phyloP scores from a whole-genome alignment of 192 early-diverging fungal genomes.

The Oehlia diaphana region DNA sequence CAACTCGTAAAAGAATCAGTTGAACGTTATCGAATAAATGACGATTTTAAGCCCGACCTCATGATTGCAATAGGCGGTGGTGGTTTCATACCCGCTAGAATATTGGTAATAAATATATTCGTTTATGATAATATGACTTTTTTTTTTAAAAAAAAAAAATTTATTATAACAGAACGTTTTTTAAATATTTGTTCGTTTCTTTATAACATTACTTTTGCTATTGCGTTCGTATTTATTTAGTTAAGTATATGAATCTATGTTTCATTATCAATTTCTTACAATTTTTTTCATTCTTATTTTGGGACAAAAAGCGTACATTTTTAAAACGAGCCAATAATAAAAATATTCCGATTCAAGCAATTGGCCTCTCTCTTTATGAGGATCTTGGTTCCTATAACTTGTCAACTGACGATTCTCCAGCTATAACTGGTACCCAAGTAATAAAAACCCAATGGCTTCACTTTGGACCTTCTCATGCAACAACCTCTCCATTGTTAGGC shows the following conservation, averaged over 20 bases:
- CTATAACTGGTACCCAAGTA: constrained; percentile 55
- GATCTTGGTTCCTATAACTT: constrained; percentile 46
- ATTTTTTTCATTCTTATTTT: background rate
- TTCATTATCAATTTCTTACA: background rate
- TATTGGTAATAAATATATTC: constrained; percentile 37
- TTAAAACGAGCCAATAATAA: constrained; percentile 64
- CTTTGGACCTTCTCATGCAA: constrained; percentile 60
- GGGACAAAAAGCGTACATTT: constrained; percentile 57
- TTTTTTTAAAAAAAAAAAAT: background rate
- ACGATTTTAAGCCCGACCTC: constrained; percentile 58
- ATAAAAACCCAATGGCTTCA: constrained; percentile 84
- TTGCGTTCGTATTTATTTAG: too few species aligned
- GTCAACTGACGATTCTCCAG: constrained; percentile 41
- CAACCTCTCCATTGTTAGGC: constrained; percentile 62
- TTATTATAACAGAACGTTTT: too few species aligned
- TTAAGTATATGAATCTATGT: too few species aligned
- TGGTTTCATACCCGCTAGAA: constrained; percentile 76
- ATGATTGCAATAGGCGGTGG: constrained; percentile 77
- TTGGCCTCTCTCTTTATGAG: constrained; percentile 76
- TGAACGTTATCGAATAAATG: constrained; percentile 54
- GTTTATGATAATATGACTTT: background rate
- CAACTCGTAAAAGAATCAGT: constrained; percentile 56
- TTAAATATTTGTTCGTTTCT: too few species aligned
- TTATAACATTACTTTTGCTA: too few species aligned
- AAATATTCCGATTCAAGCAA: constrained; percentile 79